phyloP scores from a whole-genome alignment of 352 stramenopile species.

The Blastocystis sp. region DNA sequence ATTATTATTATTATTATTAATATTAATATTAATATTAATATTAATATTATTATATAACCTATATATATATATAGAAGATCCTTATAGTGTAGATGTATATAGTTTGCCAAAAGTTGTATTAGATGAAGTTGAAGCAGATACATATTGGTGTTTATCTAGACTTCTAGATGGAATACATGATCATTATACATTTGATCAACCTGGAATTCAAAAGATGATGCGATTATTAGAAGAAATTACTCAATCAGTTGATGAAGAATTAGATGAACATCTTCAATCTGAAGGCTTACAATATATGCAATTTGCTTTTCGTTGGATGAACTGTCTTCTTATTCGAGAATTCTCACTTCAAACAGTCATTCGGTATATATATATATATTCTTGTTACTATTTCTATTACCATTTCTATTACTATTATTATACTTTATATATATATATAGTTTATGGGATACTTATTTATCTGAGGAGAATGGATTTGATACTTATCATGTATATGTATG shows the following conservation, averaged over 20 bases:
- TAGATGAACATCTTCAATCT: slow-evolving; percentile 75
- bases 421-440: too few species aligned
- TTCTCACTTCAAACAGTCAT: slow-evolving; percentile 76
- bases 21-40: too few species aligned
- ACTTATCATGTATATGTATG: slow-evolving; percentile 98
- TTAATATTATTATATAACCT: slow-evolving; percentile 37
- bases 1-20: too few species aligned
- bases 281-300: slow-evolving; percentile 80
- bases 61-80: slow-evolving; percentile 32
- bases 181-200: slow-evolving; percentile 94
- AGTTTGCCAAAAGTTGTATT: slow-evolving; percentile 47
- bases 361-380: too few species aligned
- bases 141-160: slow-evolving; percentile 95
- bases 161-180: slow-evolving; percentile 92
- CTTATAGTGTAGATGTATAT: slow-evolving; percentile 38
- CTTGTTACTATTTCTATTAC: too few species aligned
- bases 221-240: slow-evolving; percentile 85
- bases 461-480: slow-evolving; percentile 90
- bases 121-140: slow-evolving; percentile 77
- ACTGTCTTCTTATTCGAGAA: slow-evolving; percentile 92
- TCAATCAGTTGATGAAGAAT: slow-evolving; percentile 72
- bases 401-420: too few species aligned
- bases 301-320: slow-evolving; percentile 99
- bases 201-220: slow-evolving; percentile 90
- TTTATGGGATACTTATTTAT: slow-evolving; percentile 96